Evolutionary conservation across 176 grass and related monocot species (phyloP), one percentile per base, ranked within the genome.

Genomic region (Eleusine coracana): DNA sequence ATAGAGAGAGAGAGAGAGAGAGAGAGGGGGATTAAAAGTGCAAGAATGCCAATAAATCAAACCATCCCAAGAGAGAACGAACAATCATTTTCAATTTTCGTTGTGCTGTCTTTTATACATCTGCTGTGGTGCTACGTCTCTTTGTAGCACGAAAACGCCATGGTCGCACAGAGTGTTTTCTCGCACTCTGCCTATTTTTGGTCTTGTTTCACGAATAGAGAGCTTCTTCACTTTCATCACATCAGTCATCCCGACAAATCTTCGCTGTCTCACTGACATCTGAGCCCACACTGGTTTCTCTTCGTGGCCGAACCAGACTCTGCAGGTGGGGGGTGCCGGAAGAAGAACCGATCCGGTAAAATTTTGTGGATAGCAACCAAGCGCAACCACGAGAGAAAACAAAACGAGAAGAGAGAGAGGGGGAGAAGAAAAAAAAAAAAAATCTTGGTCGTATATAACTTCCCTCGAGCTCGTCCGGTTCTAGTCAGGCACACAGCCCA

Each of bases 311-410:
- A 60, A 25, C 56, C 56, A 25, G 56, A 55, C 21, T 25, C 21
- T 7, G 56, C 56, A 25, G 20, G 56, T 23, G 25, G 56, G 56
- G 54, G 21, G 56, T 60, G 56, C 7, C 21, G 7, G 56, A 60
- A 10, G 56, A 3, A 60, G 56, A 60, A 60, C 1, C 56, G 56
- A 10, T 60, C 56, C 62, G 77, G 63, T 68, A 25, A 25, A 52
- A 68, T 80, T 68, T 80, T 51, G 14, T 46, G 27, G n/a, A 79
- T 68, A 67, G 77, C 77, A 69, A 55, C 78, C 77, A 68, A 66
- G 40, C 64, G 14, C 67, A 68, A 52, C 66, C 65, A 50, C 31
- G 29, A 49, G 65, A 56, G 6, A 61, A 21, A 17, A 17, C 61
- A 54, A 9, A 74, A 52, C 5, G 42, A 28, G 25, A 62, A 62